Evolutionary conservation across 345 rosid species (phyloP), one percentile per base, ranked within the genome.

Genomic region (Dipteronia sinensis): DNA sequence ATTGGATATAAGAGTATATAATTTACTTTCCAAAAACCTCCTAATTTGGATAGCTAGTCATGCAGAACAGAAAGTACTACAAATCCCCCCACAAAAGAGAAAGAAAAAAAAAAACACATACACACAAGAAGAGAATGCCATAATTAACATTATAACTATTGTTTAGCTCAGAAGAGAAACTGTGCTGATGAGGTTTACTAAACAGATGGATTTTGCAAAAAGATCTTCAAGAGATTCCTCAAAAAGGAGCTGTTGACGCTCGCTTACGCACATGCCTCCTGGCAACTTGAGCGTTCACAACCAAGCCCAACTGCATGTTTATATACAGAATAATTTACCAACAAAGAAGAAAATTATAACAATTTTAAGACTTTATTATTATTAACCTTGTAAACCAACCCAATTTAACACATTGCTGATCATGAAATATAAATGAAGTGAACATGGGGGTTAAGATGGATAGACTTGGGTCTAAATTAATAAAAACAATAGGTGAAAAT

Each of bases 171-270:
- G 55, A 49, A 13, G 55, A 49, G 55, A 49, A 3, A 49, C 55
- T 49, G 64, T 58, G 25, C 22, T 34, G 38, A 34, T 3, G 38
- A 34, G 38, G 38, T 34, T 34, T 34, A 34, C 38, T 34, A 34
- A 34, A 34, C 6, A 34, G 38, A 34, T 5, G 38, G 38, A 34
- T 34, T 34, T 34, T 34, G 38, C 34, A 31, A 31, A 3, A 31
- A 31, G 34, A 3, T 31, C 4, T 34, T 34, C 38, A 4, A 5
- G 38, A 34, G 22, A 77, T 72, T 84, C 64, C 87, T 94, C 87
- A 94, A 83, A 92, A 91, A 85, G 94, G 95, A 59, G 98, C 95
- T 25, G 94, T 91, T 71, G 86, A 85, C 65, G 93, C 76, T 79
- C 95, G 82, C 25, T 77, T 84, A 38, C 90, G 90, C 31, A 75